phyloP scores from a whole-genome alignment of 176 grass and related monocot species.

The Melocanna baccifera region DNA sequence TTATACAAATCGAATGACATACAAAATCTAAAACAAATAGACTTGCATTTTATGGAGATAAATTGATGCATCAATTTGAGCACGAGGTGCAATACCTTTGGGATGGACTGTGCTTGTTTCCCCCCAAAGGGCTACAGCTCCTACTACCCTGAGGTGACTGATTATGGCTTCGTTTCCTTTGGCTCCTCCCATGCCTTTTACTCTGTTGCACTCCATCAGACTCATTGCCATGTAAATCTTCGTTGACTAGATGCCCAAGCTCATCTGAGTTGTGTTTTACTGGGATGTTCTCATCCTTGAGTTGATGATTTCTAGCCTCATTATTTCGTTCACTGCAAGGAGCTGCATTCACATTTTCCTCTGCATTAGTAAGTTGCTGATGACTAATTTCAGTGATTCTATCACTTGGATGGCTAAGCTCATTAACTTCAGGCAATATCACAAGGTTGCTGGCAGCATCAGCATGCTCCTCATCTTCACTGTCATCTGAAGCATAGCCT shows the following conservation, averaged over 20 bases:
- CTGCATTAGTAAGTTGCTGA: conserved; percentile 32
- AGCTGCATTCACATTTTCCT: conserved; percentile 22
- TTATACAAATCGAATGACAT: background rate
- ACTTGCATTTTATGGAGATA: background rate
- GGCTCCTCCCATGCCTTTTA: conserved; percentile 25
- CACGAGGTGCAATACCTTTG: conserved; percentile 41
- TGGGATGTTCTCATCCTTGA: conserved; percentile 29
- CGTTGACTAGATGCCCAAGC: conserved; percentile 33
- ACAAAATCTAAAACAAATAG: background rate
- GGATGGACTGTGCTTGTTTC: conserved; percentile 19
- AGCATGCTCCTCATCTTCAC: conserved; percentile 40
- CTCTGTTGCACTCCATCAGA: conserved; percentile 41
- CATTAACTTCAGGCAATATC: conserved; percentile 36
- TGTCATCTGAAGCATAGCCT: conserved; percentile 72
- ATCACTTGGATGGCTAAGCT: conserved; percentile 15
- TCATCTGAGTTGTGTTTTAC: conserved; percentile 43
- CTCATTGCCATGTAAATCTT: conserved; percentile 50
- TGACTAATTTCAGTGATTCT: conserved; percentile 32
- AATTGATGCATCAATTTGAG: conserved; percentile 13
- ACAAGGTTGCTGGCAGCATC: conserved; percentile 22
- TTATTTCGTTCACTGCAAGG: background rate
- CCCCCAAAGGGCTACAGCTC: conserved; percentile 27
- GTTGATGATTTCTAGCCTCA: conserved; percentile 39
- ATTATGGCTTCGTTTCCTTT: conserved; percentile 41
- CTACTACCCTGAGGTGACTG: conserved; percentile 42